phyloP scores from a whole-genome alignment of 116 monocot species.

The Iris pallida region DNA sequence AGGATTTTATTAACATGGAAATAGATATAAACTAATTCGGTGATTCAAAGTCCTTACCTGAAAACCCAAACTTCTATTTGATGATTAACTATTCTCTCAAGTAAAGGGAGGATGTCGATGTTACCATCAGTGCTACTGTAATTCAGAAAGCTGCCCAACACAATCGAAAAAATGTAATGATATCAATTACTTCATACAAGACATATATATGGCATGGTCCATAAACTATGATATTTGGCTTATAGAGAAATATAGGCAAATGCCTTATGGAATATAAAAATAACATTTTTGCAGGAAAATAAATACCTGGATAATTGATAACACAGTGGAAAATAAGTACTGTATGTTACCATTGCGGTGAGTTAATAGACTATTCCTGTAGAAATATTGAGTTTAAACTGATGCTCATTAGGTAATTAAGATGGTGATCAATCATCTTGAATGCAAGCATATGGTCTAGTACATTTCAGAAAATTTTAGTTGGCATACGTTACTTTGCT shows the following conservation, averaged over 20 bases:
- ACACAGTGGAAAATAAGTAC: no score
- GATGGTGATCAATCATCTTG: no score
- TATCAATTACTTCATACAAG: background rate
- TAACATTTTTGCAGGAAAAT: no score
- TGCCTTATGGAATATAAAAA: no score
- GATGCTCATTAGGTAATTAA: no score
- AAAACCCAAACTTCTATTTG: slow-evolving; percentile 60
- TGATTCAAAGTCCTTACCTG: slow-evolving; percentile 32
- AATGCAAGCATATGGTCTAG: background rate
- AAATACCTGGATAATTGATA: no score
- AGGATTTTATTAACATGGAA: background rate
- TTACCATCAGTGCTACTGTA: slow-evolving; percentile 43
- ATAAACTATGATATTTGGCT: background rate
- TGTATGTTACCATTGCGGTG: no score
- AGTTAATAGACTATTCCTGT: no score
- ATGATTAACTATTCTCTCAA: slow-evolving; percentile 40
- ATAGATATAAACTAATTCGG: background rate
- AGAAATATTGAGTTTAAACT: no score
- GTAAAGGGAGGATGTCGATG: slow-evolving; percentile 60
- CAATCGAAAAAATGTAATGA: background rate
- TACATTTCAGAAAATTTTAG: background rate
- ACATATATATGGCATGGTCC: background rate
- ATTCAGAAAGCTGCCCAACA: slow-evolving; percentile 38
- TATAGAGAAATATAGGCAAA: background rate
- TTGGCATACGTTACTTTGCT: background rate